Base-by-base conservation (phyloP, 2,329 filamentous ascomycete genomes). In the Mycosphaerella arachidis region DNA sequence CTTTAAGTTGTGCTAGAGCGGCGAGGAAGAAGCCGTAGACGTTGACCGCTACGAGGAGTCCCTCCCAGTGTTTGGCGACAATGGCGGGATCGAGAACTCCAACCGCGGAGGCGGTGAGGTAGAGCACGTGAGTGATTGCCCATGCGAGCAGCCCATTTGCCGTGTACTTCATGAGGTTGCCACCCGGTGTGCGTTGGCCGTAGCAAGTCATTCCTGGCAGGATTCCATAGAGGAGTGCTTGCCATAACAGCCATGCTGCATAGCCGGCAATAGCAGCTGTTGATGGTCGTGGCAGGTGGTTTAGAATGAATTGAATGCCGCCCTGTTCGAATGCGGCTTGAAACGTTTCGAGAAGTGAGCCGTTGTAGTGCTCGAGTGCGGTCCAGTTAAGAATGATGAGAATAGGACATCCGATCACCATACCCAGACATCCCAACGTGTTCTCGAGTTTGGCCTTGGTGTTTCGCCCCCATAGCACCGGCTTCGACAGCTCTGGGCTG, bases 131-230 rank as follows among this genome's bases (percentile, higher is more conserved):
- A 5, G 58, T 56, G 13, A 56, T 43, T 4, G 46, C 16, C 58
- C 53, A 56, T n/a, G 58, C 58, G 29, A 53, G 27, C 16, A 65
- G 57, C n/a, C 60, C 60, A 37, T 65, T 54, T 2, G 55, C 53
- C 1, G 43, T 56, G 48, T 61, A 58, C 10, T 33, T 33, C n/a
- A 61, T 48, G 33, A 55, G 52, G 33, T 58, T 55, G 50, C 59
- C 55, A 31, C 59, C 59, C 3, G 59, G 59, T 13, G 59, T 61
- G 13, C 55, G 55, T 52, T 61, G 59, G 8, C 59, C 59, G 18
- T 51, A 61, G 20, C 48, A 53, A 7, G 51, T 51, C 33, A 18
- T 27, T 8, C 59, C 59, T 29, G 59, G 59, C 20, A 61, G 55
- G 18, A 53, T 33, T 4, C 40, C 45, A 37, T 58, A 61, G 20